Evolutionary conservation across 1,139 yeast species (phyloP).

Genomic region (Yueomyces sp.): DNA sequence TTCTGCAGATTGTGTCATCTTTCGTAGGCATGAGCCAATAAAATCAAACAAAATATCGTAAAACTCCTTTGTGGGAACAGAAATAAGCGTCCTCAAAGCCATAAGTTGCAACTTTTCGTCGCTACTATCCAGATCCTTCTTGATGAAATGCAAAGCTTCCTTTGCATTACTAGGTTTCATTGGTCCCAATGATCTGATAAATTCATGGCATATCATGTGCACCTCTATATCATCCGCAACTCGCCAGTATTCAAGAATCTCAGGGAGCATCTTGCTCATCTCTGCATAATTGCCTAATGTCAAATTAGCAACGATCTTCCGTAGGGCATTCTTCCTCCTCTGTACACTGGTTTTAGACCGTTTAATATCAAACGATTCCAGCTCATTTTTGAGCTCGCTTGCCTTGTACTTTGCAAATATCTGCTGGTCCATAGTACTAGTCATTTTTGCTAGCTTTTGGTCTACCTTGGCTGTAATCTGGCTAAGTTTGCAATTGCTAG

Average conservation of each 20-base stretch:
- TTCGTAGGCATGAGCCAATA: constrained; percentile 28
- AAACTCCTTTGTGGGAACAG: constrained; percentile 44
- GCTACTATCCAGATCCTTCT: constrained; percentile 36
- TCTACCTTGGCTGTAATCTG: too few species aligned
- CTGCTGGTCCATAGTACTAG: constrained; percentile 13
- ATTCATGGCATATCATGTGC: constrained; percentile 55
- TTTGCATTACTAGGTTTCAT: constrained; percentile 44
- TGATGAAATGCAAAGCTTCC: constrained; percentile 44
- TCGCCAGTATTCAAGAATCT: constrained; percentile 47
- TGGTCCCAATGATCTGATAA: constrained; percentile 46
- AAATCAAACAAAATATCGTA: constrained; percentile 32
- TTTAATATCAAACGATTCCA: constrained; percentile 25
- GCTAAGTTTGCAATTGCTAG: too few species aligned
- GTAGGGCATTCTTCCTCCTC: constrained; percentile 48
- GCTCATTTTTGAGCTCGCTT: constrained; percentile 24
- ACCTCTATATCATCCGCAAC: constrained; percentile 55
- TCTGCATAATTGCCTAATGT: constrained; percentile 67
- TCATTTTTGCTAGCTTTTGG: background rate
- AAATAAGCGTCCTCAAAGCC: constrained; percentile 53
- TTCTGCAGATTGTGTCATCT: constrained; percentile 32
- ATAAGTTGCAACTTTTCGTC: constrained; percentile 35
- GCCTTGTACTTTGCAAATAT: constrained; percentile 22
- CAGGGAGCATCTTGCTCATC: constrained; percentile 54
- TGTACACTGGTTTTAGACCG: constrained; percentile 19
- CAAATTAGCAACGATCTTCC: constrained; percentile 71